Evolutionary conservation across 345 rosid genomes (phyloP), one percentile per base, ranked within the genome.

Genomic region (Eucalyptus erythrocorys): DNA sequence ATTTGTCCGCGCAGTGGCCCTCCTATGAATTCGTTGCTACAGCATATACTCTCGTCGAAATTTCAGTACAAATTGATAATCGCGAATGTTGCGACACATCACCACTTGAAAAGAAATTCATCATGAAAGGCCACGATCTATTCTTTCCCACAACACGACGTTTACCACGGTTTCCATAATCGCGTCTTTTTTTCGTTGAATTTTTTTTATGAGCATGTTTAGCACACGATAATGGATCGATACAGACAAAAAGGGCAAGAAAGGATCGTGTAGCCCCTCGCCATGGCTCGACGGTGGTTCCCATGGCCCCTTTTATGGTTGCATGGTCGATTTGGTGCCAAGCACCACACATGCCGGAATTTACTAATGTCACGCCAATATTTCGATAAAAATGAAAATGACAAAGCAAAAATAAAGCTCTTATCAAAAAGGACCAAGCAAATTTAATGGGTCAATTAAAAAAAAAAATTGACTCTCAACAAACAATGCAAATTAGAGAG

Each of bases 61-160:
- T 40, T 37, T 76, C 84, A 5, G 10, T 40, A 76, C 47, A 42
- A 76, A 76, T 40, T 26, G 10, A 15, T 64, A 7, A 14, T 64
- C 76, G 4, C 19, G 3, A n/a, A 30, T 64, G 37, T n/a, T 19
- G 0, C 5, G 5, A n/a, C n/a, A 64, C 19, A 30, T n/a, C n/a
- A 76, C 47, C 82, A 76, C 82, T 37, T 76, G 5, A 19, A 37
- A 5, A 11, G 11, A 37, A 21, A 71, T 71, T 10, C 6, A 26
- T 37, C 42, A 1, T 3, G 15, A 40, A 76, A 2, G 82, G 27
- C 82, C 82, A 1, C 14, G 76, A n/a, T 64, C 76, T 61, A 30
- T 27, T 61, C 4, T 61, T 27, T 27, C 8, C 57, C 1, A 2
- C 34, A 3, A 30, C 34, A 61, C 0, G n/a, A 61, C 3, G 1